These are phyloP conservation scores for Solanum paucissectum DNA, from an alignment of 257 asterid species.

Conservation along the genomic window DNA sequence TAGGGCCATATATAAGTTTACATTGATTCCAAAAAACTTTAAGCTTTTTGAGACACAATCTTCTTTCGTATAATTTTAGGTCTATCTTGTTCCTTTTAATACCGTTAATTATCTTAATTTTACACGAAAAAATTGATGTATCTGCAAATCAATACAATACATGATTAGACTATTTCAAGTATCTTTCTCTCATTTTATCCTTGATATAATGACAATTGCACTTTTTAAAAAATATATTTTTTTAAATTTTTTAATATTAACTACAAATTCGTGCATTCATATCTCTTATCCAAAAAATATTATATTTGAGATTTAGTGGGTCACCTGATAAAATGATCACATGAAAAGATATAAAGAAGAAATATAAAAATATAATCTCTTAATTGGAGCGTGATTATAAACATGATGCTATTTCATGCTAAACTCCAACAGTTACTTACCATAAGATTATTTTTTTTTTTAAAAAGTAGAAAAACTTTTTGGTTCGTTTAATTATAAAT, in stretches of 20 bases:
- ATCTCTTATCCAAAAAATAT: background rate
- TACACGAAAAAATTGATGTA: background rate
- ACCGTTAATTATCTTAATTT: background rate
- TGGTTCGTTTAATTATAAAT: too few species aligned
- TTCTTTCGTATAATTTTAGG: background rate
- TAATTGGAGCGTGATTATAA: background rate
- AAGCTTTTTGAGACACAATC: background rate
- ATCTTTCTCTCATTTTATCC: background rate
- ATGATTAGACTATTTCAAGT: background rate
- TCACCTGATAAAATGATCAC: background rate
- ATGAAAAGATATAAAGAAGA: background rate
- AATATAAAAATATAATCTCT: background rate
- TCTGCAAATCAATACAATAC: background rate
- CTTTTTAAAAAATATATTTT: background rate
- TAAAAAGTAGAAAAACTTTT: background rate
- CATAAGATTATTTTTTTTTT: background rate
- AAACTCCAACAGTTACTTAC: background rate
- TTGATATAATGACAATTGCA: background rate
- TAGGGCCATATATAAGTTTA: background rate
- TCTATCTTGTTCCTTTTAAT: background rate
- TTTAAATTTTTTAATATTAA: too few species aligned
- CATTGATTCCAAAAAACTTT: background rate
- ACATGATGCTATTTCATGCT: background rate
- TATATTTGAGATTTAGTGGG: background rate
- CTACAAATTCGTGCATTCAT: background rate